Percentiles rank a stretch among this genome's conserved stretches.
Evolutionary conservation across 2,329 filamentous ascomycete genomes (phyloP).

Genomic region (Pseudogymnoascus sp.): DNA sequence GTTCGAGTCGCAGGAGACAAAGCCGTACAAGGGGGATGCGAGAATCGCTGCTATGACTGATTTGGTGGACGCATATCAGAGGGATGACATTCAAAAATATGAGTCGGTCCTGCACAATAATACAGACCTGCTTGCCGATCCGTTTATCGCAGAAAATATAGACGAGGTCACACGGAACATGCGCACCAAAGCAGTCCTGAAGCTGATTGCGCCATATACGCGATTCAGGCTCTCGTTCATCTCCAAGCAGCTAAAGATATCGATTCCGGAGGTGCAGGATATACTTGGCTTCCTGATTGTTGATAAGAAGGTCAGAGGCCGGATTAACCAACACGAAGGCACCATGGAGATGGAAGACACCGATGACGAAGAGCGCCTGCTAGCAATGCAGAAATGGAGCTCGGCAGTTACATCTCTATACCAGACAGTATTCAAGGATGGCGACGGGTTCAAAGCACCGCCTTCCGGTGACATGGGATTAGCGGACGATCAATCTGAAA

Average conservation of each 20-base stretch:
- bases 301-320: conserved; percentile 76
- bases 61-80: conserved; percentile 91
- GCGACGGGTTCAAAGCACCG: conserved; percentile 54
- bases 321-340: conserved; percentile 82
- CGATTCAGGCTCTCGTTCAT: conserved; percentile 85
- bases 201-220: conserved; percentile 89
- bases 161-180: conserved; percentile 98
- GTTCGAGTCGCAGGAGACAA: conserved; percentile 97
- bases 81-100: conserved; percentile 87
- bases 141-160: conserved; percentile 97
- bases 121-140: conserved; percentile 79
- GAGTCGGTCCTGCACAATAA: conserved; percentile 81
- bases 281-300: conserved; percentile 93
- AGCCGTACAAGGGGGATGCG: conserved; percentile 92
- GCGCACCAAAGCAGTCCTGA: conserved; percentile 90
- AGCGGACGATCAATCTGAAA: not conserved
- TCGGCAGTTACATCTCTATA: conserved; percentile 62
- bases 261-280: conserved; percentile 79
- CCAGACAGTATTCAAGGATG: conserved; percentile 64
- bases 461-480: not conserved
- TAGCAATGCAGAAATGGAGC: conserved; percentile 66
- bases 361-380: conserved; percentile 65
- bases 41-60: conserved; percentile 96
- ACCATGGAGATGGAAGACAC: conserved; percentile 71
- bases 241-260: conserved; percentile 78